Conservation (phyloP, 2,329 filamentous ascomycete genomes). For the Venturia pyrina region DNA sequence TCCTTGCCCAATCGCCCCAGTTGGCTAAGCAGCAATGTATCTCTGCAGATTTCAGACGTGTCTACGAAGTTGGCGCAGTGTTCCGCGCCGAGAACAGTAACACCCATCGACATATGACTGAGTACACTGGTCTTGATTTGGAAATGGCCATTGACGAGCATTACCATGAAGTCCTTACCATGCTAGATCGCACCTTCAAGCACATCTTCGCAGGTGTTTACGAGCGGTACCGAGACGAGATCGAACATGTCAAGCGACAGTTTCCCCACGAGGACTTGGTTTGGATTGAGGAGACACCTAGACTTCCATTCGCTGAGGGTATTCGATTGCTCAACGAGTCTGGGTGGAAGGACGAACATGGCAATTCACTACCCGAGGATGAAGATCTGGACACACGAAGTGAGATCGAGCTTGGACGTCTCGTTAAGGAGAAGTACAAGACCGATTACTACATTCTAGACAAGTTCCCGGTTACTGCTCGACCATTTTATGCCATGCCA, state of each 20-base stretch:
- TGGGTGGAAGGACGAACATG: conserved; percentile 68
- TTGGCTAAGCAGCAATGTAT: conserved; percentile 90
- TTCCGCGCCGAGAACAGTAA: conserved; percentile 95
- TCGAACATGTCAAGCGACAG: conserved; percentile 69
- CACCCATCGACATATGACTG: conserved; percentile 86
- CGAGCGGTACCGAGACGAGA: conserved; percentile 56
- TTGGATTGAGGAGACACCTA: conserved; percentile 75
- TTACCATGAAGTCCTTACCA: conserved; percentile 76
- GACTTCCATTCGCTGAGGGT: conserved; percentile 70
- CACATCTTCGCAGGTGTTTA: conserved; percentile 65
- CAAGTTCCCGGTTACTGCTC: conserved; percentile 76
- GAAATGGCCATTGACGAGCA: conserved; percentile 87
- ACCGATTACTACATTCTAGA: conserved; percentile 93
- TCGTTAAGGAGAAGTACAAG: conserved; percentile 76
- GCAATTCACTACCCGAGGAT: conserved; percentile 56
- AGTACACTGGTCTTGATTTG: conserved; percentile 86
- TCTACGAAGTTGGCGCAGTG: conserved; percentile 83
- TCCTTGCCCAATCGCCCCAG: conserved; percentile 85
- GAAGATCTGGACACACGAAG: conserved; percentile 80
- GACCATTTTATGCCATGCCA: conserved; percentile 87
- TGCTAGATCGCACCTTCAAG: conserved; percentile 75
- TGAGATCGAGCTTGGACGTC: conserved; percentile 73
- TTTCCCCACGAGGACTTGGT: conserved; percentile 82
- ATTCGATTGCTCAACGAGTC: conserved; percentile 71
- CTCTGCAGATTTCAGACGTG: conserved; percentile 76